Evolutionary conservation across 1,284 basidiomycete species (phyloP), one percentile per base, ranked within the genome.

Genomic region (Boletellus deceptivus): DNA sequence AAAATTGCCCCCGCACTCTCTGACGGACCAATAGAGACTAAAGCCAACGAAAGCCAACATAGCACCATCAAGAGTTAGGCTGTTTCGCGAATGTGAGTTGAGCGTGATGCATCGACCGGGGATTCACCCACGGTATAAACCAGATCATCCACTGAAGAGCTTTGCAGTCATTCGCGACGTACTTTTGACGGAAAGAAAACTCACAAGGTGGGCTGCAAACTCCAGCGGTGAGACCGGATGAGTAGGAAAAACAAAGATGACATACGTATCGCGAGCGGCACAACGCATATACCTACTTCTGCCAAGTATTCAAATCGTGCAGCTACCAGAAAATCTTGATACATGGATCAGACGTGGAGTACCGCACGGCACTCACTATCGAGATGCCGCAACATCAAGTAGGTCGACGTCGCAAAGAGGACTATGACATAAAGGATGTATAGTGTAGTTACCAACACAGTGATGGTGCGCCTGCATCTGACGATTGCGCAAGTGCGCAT

Each of bases 111-210:
- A 3, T 31, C 11, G 36, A 4, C 33, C 3, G 2, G 17, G 8
- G 13, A 18, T 40, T 8, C 13, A 50, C 61, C 11, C 24, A 62
- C 63, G 59, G 39, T 54, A 53, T n/a, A 3, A 54, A 18, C 49
- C 49, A 49, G 24, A 49, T 20, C 17, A 9, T 18, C 60, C 62
- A 64, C 60, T 61, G 17, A 20, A 40, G 29, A 24, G 20, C 14
- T 9, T 42, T 43, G 24, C n/a, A 46, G 29, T 6, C 37, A 18
- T 4, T 10, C 44, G 25, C 6, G 22, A 48, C 17, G 25, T 27
- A 18, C 5, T 6, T 13, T 3, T 18, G 16, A 37, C 6, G 2
- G 5, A 38, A 34, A 36, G 10, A 11, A 37, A 3, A 50, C 58
- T 31, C 31, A 61, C 59, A 8, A 20, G 1, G 1, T 40, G 13